A percentile compares a stretch with the other conserved stretches of the same genome.
These are phyloP conservation scores for Aspergillus quadrilineatus DNA, from an alignment of 2,329 filamentous ascomycete genomes.

Conservation along the genomic window DNA sequence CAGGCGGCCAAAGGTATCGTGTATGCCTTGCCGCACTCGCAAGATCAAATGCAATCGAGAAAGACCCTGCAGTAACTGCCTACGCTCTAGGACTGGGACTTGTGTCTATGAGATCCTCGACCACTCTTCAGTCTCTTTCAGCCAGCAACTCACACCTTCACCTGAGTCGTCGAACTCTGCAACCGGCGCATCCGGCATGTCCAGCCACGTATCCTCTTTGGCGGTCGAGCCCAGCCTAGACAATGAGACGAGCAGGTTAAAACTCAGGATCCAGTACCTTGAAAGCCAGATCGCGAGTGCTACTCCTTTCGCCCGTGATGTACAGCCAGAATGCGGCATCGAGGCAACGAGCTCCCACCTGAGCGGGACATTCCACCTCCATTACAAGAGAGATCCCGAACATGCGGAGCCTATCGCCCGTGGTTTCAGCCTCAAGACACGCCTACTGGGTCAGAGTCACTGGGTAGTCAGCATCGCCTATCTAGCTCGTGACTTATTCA, in stretches of 20 bases:
- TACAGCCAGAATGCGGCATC: neutral
- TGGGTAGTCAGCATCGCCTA: neutral
- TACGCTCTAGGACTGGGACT: neutral
- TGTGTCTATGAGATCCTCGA: neutral
- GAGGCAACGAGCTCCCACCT: neutral
- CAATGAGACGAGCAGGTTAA: neutral
- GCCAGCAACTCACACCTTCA: neutral
- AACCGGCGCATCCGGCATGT: neutral
- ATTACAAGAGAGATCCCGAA: neutral
- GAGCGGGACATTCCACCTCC: neutral
- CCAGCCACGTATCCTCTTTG: neutral
- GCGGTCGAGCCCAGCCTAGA: neutral
- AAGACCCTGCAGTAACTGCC: constrained; percentile 1
- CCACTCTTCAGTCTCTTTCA: neutral
- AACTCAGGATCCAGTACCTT: neutral
- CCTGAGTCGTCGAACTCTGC: neutral
- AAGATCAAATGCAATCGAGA: constrained; percentile 2
- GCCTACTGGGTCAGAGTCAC: constrained; percentile 1
- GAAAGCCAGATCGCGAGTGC: neutral
- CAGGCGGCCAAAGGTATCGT: constrained; percentile 1
- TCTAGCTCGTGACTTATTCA: constrained; percentile 34
- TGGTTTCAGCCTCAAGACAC: neutral
- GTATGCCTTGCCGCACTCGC: neutral
- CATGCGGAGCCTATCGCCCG: neutral
- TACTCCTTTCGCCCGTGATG: neutral